Base-by-base conservation (phyloP, 2,329 filamentous ascomycete genomes). In the Sclerotinia nivalis region DNA sequence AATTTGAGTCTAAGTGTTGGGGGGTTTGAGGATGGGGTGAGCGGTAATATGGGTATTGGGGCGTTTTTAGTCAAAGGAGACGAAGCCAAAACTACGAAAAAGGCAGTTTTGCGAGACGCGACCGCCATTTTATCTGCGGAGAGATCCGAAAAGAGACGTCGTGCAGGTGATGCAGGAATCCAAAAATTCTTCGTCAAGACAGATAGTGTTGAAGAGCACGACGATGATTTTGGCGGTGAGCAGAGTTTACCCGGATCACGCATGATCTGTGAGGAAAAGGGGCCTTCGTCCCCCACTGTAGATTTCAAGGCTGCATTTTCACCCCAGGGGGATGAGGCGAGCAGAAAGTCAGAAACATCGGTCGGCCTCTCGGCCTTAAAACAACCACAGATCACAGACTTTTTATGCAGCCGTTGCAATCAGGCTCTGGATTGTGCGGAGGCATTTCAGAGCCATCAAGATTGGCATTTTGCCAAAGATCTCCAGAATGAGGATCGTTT, bases 391-490 rank as follows among this genome's bases (percentile, higher is more conserved):
- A 79, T 80, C 72, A 78, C 76, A 50, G 77, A 81, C 56, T 81
- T 83, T 75, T 75, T 80, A 54, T 97, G 93, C 79, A 78, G 83
- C 64, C 87, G 88, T 72, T 97, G 93, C 79, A 84, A 86, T 71
- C 84, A 86, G 75, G 78, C 79, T n/a, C 82, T 96, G 47, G 83
- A 84, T 18, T 82, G 84, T 52, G 77, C 82, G 37, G 87, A 90
- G 69, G 85, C 86, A 74, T 78, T 88, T 60, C 86, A 89, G 73
- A 94, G 92, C 80, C 96, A 99, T 79, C 84, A 90, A 68, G 96
- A 99, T 79, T 98, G 94, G 90, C 96, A 99, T 81, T 91, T 97
- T 81, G 96, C 96, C 59, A 93, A 92, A 81, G 91, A 95, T 75
- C 84, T 99, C 43, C 90, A 94, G 73, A 86, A 89, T 70, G 73